Evolutionary conservation across 192 early-diverging fungal species (phyloP).

Genomic region (Jimgerdemannia lactiflua): DNA sequence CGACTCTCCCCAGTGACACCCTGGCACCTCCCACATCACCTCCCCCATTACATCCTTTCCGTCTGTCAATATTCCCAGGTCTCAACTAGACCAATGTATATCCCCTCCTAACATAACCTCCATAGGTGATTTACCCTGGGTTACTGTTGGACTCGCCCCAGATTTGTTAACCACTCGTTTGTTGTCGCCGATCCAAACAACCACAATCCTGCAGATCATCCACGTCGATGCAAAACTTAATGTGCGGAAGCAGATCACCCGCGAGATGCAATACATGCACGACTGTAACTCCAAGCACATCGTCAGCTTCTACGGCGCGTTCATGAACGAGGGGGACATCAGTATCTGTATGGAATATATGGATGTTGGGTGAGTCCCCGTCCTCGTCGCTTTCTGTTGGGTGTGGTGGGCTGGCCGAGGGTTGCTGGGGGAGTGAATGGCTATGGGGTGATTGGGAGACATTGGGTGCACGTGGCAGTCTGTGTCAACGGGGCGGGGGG

Average conservation of each 20-base stretch:
- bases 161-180: too few species aligned
- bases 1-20: too few species aligned
- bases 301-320: slow-evolving; percentile 97
- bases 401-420: neutral
- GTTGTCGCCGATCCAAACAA: too few species aligned
- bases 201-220: slow-evolving; percentile 15
- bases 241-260: slow-evolving; percentile 86
- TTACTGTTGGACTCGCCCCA: too few species aligned
- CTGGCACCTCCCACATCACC: too few species aligned
- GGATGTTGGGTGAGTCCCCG: slow-evolving; percentile 80
- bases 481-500: too few species aligned
- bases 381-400: neutral
- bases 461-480: neutral
- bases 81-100: too few species aligned
- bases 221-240: slow-evolving; percentile 53
- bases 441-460: too few species aligned
- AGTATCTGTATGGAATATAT: slow-evolving; percentile 98
- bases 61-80: too few species aligned
- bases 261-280: slow-evolving; percentile 95
- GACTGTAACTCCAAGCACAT: slow-evolving; percentile 95
- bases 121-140: too few species aligned
- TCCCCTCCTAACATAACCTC: too few species aligned
- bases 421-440: neutral
- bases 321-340: slow-evolving; percentile 77
- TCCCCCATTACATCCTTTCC: too few species aligned